Conservation (phyloP, 495 filamentous ascomycete species). For the Cercophora newfieldiana region DNA sequence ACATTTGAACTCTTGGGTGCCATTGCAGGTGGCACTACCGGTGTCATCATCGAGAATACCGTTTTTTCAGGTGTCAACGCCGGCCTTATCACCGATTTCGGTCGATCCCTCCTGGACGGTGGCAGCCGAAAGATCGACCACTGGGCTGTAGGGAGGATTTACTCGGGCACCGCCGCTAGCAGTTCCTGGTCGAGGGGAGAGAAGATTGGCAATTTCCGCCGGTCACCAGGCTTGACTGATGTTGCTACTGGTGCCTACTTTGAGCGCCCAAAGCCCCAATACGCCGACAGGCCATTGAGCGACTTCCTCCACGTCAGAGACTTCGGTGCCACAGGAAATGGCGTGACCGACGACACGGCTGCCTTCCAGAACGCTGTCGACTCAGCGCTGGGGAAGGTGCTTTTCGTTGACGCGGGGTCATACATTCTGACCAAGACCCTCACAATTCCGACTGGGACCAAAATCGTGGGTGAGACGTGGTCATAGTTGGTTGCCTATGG, state of each 20-base stretch:
- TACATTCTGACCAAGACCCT: slow-evolving; percentile 36
- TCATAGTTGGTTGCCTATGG: slow-evolving; percentile 40
- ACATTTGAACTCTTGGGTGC: no score
- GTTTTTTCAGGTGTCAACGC: slow-evolving; percentile 47
- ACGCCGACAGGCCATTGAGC: slow-evolving; percentile 49
- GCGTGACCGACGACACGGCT: slow-evolving; percentile 57
- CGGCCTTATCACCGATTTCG: slow-evolving; percentile 54
- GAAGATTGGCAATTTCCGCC: slow-evolving; percentile 52
- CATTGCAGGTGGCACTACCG: slow-evolving; percentile 56
- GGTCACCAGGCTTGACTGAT: neutral
- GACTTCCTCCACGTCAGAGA: slow-evolving; percentile 65
- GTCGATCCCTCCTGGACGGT: slow-evolving; percentile 43
- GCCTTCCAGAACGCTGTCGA: neutral
- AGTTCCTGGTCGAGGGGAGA: slow-evolving; percentile 58
- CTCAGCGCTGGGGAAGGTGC: slow-evolving; percentile 29
- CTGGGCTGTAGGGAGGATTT: neutral
- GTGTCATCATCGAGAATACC: slow-evolving; percentile 75
- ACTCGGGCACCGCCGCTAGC: slow-evolving; percentile 53
- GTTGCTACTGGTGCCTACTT: slow-evolving; percentile 49
- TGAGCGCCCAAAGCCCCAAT: slow-evolving; percentile 69
- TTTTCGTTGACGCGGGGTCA: slow-evolving; percentile 25
- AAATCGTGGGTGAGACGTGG: slow-evolving; percentile 42
- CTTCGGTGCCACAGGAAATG: slow-evolving; percentile 73
- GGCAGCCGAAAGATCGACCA: neutral
- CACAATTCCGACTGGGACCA: slow-evolving; percentile 51